Base-by-base conservation (phyloP, 257 asterid genomes). In the Solanum chilense region DNA sequence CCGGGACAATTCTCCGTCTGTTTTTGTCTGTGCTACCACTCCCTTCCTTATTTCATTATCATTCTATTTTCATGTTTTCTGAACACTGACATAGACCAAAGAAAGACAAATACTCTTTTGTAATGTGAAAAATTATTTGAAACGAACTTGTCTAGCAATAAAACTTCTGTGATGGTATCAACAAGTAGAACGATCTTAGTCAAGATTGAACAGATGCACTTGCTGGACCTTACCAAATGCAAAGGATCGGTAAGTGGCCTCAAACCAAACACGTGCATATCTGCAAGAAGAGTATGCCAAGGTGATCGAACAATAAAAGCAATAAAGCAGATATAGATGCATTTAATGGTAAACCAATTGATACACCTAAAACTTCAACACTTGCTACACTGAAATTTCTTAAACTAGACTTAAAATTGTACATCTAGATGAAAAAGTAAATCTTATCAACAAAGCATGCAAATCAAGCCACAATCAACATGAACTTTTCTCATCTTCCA, bases 201-300 rank as follows among this genome's bases (percentile, higher is more conserved):
- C 60, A 89, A 85, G 88, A 71, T 68, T 78, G 83, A 87, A 85
- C 44, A 88, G 75, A 76, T 85, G 89, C 64, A 87, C 64, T 85
- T 86, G 45, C 86, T 87, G 84, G 88, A 86, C 81, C 97, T 93
- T 92, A 96, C 99, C 98, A 96, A 92, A 93, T 94, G 91, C 89
- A 96, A 87, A 91, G 98, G 96, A 91, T 96, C 99, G 82, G 91
- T 83, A 94, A 93, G 92, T 13, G 98, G 98, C 92, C 91, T 92
- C 95, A 93, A 92, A 89, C 96, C 99, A 93, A 95, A 96, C 49
- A 96, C 89, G 90, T 92, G 93, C 98, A 96, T 95, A 92, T 96
- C 99, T 96, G 93, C 95, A 91, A 87, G 88, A 90, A 90, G 88
- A 90, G 66, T 89, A 90, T 78, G 64, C 18, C 64, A 78, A 78